phyloP scores from a whole-genome alignment of 2,329 filamentous ascomycete genomes.

The Parafenestella ontariensis region DNA sequence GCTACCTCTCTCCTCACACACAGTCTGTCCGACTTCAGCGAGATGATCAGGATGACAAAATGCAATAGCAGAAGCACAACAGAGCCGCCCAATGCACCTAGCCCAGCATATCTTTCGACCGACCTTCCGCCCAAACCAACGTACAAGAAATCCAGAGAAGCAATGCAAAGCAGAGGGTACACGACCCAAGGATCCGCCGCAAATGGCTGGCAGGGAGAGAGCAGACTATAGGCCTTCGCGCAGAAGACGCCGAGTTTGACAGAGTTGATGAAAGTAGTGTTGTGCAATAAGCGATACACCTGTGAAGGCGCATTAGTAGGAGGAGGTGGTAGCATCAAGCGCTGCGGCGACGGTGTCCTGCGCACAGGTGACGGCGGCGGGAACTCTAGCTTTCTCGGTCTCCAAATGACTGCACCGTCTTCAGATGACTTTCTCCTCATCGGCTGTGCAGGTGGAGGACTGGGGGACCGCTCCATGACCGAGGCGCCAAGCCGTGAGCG shows the following conservation, averaged over 20 bases:
- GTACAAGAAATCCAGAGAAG: slow-evolving; percentile 66
- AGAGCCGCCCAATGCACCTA: slow-evolving; percentile 50
- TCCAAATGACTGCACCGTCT: slow-evolving; percentile 39
- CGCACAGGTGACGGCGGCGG: slow-evolving; percentile 22
- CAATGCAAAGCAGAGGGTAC: slow-evolving; percentile 72
- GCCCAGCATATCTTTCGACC: slow-evolving; percentile 22
- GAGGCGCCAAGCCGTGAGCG: slow-evolving; percentile 45
- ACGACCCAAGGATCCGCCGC: slow-evolving; percentile 69
- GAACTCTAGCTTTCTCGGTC: slow-evolving; percentile 39
- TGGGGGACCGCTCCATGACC: slow-evolving; percentile 43
- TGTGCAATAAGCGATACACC: slow-evolving; percentile 25
- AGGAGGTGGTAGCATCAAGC: slow-evolving; percentile 45
- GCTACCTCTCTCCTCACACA: slow-evolving; percentile 40
- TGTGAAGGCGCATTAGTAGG: slow-evolving; percentile 17
- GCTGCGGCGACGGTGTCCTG: slow-evolving; percentile 28
- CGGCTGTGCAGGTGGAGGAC: slow-evolving; percentile 32
- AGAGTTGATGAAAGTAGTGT: slow-evolving; percentile 41
- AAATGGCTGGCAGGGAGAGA: slow-evolving; percentile 74
- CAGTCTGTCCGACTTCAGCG: slow-evolving; percentile 37
- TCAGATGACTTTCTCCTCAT: slow-evolving; percentile 29
- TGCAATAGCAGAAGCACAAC: slow-evolving; percentile 57
- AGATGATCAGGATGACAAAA: slow-evolving; percentile 51
- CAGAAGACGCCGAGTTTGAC: slow-evolving; percentile 70
- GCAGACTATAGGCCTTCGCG: slow-evolving; percentile 70
- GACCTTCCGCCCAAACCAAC: slow-evolving; percentile 27